phyloP scores from a whole-genome alignment of 225 moss, liverwort and hornwort species.

The Polytrichum commune region DNA sequence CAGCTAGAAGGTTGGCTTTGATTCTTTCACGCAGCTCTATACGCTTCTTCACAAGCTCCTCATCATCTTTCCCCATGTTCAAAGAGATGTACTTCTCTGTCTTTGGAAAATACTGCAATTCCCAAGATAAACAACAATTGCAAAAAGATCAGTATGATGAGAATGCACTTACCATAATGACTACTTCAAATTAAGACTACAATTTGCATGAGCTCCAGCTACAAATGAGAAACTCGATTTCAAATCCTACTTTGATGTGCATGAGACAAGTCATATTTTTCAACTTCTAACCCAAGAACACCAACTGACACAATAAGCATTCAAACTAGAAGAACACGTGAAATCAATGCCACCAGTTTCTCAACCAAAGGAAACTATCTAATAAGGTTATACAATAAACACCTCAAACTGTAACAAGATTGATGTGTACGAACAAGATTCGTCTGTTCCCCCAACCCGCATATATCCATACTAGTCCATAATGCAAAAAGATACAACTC shows the following conservation, averaged over 20 bases:
- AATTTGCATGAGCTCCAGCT: too few relatives aligned
- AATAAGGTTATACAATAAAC: background rate
- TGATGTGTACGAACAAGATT: too few relatives aligned
- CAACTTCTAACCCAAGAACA: background rate
- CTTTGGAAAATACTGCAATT: slow-evolving; percentile 89
- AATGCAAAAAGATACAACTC: too few relatives aligned
- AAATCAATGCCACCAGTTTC: background rate
- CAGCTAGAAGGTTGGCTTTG: slow-evolving; percentile 83
- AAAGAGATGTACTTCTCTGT: slow-evolving; percentile 96
- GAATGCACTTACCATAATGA: too few relatives aligned
- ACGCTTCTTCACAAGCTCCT: slow-evolving; percentile 57
- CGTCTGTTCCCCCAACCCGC: too few relatives aligned
- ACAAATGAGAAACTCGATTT: background rate
- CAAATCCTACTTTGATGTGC: too few relatives aligned
- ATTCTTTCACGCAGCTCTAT: slow-evolving; percentile 76
- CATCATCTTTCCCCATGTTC: slow-evolving; percentile 81
- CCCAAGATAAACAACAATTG: slow-evolving; percentile 6
- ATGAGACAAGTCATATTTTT: too few relatives aligned
- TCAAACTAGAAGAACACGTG: background rate
- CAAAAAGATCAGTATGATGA: background rate
- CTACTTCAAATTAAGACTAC: too few relatives aligned
- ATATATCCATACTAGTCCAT: too few relatives aligned
- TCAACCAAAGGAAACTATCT: background rate
- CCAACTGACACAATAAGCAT: background rate
- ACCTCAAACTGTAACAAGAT: too few relatives aligned